A percentile compares a stretch with the other conserved stretches of the same genome.
These are phyloP conservation scores for Tetratostichococcus sp. DNA, from an alignment of 139 green algal species.

Conservation along the genomic window DNA sequence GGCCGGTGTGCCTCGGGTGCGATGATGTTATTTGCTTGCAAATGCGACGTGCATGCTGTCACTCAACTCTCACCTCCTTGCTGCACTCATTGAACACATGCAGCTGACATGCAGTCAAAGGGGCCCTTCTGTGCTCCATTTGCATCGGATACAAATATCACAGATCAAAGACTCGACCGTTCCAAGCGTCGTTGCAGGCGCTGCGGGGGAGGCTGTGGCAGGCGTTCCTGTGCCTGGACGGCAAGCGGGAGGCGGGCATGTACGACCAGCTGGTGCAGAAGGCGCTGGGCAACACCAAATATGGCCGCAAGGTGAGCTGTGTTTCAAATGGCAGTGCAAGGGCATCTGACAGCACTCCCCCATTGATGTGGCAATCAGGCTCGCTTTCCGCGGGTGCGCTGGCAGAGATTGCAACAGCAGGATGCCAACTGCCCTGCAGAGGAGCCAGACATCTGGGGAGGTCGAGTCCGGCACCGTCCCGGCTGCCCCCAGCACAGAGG, in stretches of 20 bases:
- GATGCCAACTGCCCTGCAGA: no score
- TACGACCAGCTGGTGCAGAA: slow-evolving; percentile 50
- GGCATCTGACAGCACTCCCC: no score
- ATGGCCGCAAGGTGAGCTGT: slow-evolving; percentile 5
- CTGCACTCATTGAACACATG: no score
- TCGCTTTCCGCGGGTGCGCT: no score
- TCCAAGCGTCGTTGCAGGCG: slow-evolving; percentile 18
- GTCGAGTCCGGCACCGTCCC: not conserved
- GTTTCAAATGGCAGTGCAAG: not conserved
- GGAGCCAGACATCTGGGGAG: not conserved
- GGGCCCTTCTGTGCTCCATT: no score
- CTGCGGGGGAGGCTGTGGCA: slow-evolving; percentile 51
- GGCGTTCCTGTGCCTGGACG: slow-evolving; percentile 43
- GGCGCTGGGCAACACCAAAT: slow-evolving; percentile 26
- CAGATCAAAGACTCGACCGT: no score
- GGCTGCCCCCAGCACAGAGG: not conserved
- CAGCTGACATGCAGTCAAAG: no score
- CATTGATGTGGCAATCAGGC: no score
- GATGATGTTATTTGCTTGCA: not conserved
- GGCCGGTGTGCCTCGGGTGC: slow-evolving; percentile 43
- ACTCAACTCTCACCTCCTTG: not conserved
- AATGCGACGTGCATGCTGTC: not conserved
- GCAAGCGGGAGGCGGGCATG: slow-evolving; percentile 28
- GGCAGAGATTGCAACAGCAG: no score
- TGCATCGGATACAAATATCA: no score